These are phyloP conservation scores for Musa beccarii DNA, from an alignment of 176 grass and related monocot genomes.

Conservation along the genomic window DNA sequence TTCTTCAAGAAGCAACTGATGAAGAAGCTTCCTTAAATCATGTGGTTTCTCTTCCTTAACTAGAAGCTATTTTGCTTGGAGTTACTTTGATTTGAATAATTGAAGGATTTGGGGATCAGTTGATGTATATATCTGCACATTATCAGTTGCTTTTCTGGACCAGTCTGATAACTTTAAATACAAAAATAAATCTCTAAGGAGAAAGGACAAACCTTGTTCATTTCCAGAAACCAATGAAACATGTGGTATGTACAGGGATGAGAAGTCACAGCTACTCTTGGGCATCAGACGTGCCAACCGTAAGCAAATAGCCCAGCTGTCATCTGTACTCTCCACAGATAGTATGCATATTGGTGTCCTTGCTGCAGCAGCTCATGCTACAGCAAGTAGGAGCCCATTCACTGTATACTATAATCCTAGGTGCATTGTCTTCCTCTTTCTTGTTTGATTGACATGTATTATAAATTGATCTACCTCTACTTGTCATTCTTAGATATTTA, in stretches of 20 bases:
- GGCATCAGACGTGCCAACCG: slow-evolving; percentile 61
- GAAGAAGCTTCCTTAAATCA: too few relatives aligned
- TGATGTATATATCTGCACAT: neutral
- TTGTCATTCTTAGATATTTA: slow-evolving; percentile 7
- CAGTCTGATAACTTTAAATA: neutral
- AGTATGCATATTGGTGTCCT: slow-evolving; percentile 98
- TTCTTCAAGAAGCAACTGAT: too few relatives aligned
- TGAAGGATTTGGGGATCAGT: neutral
- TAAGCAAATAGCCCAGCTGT: slow-evolving; percentile 53
- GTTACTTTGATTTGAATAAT: too few relatives aligned
- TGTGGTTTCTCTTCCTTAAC: too few relatives aligned
- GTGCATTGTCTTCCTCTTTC: slow-evolving; percentile 19
- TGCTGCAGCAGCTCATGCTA: slow-evolving; percentile 92
- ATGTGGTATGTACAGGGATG: slow-evolving; percentile 40
- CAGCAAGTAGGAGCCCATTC: slow-evolving; percentile 65
- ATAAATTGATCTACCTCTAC: neutral
- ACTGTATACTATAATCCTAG: slow-evolving; percentile 95
- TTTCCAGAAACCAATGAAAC: neutral
- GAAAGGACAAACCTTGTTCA: neutral
- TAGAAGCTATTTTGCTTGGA: too few relatives aligned
- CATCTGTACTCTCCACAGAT: slow-evolving; percentile 87
- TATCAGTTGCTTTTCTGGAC: neutral
- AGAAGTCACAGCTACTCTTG: slow-evolving; percentile 89
- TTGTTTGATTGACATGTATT: neutral
- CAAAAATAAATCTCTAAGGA: neutral